These are phyloP conservation scores for Malassezia equina DNA, from an alignment of 1,284 basidiomycete genomes.

Conservation along the genomic window DNA sequence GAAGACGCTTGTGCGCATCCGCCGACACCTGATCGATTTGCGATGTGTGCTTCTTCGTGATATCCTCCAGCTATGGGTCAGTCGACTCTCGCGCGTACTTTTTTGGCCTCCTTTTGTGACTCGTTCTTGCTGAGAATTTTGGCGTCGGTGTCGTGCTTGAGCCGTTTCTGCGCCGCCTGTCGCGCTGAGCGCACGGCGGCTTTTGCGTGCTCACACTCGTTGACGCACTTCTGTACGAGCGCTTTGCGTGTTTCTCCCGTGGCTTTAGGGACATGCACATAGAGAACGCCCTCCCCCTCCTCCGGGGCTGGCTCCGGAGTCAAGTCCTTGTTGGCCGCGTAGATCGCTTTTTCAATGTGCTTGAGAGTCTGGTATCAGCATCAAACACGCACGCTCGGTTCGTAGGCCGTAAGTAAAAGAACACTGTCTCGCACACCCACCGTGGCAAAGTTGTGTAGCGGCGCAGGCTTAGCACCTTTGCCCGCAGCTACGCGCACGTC, in stretches of 20 bases:
- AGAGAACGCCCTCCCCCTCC: slow-evolving; percentile 34
- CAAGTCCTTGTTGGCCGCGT: slow-evolving; percentile 31
- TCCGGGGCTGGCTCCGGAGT: slow-evolving; percentile 29
- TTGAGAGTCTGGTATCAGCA: slow-evolving; percentile 26
- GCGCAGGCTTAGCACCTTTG: slow-evolving; percentile 19
- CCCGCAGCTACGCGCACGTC: slow-evolving; percentile 23
- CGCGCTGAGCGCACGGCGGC: slow-evolving; percentile 34
- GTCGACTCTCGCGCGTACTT: slow-evolving; percentile 8
- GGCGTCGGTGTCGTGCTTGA: slow-evolving; percentile 35
- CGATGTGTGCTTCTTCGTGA: slow-evolving; percentile 12
- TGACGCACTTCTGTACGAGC: slow-evolving; percentile 34
- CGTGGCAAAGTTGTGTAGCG: slow-evolving; percentile 39
- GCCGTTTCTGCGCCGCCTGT: slow-evolving; percentile 41
- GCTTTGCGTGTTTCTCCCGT: slow-evolving; percentile 37
- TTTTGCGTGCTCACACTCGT: slow-evolving; percentile 42
- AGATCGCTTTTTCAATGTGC: slow-evolving; percentile 42
- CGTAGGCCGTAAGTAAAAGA: slow-evolving; percentile 39
- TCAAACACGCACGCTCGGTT: slow-evolving; percentile 22
- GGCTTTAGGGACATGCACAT: slow-evolving; percentile 39
- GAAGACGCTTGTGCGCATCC: slow-evolving; percentile 14
- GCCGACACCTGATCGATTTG: slow-evolving; percentile 1
- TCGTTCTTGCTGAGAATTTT: slow-evolving; percentile 39
- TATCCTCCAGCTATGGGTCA: slow-evolving; percentile 14
- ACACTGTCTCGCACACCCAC: slow-evolving; percentile 40
- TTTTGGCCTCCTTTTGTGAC: slow-evolving; percentile 33